phyloP scores from a whole-genome alignment of 208 protist genomes.

The Willaertia magna region DNA sequence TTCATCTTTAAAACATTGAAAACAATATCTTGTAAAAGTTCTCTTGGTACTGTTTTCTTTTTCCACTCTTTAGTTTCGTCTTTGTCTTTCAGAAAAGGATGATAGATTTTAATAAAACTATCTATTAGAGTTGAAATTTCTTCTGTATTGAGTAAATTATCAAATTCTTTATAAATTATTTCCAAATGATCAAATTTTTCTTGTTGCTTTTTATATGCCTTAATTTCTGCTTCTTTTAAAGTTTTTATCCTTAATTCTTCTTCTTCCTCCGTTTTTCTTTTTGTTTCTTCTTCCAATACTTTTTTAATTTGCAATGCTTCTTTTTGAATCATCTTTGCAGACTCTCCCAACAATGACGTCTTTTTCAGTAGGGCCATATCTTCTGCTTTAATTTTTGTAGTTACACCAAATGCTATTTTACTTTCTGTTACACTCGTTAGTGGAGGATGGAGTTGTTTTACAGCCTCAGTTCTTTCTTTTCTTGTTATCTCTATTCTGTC shows the following conservation, averaged over 20 bases:
- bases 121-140: background rate
- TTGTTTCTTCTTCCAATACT: background rate
- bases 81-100: background rate
- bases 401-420: background rate
- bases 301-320: background rate
- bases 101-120: background rate
- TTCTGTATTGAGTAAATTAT: background rate
- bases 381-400: background rate
- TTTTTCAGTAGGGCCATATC: background rate
- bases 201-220: background rate
- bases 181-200: background rate
- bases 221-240: background rate
- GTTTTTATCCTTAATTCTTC: background rate
- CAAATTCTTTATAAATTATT: background rate
- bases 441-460: too few species aligned
- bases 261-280: background rate
- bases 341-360: background rate
- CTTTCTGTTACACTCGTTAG: background rate
- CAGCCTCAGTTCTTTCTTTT: background rate
- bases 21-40: too few species aligned
- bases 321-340: background rate
- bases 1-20: too few species aligned
- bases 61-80: too few species aligned
- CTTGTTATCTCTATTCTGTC: background rate
- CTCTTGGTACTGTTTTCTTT: too few species aligned